Percentiles rank a stretch among this genome's conserved stretches.
Evolutionary conservation across 2,329 filamentous ascomycete species (phyloP).

Genomic region (Basipetospora chlamydospora): DNA sequence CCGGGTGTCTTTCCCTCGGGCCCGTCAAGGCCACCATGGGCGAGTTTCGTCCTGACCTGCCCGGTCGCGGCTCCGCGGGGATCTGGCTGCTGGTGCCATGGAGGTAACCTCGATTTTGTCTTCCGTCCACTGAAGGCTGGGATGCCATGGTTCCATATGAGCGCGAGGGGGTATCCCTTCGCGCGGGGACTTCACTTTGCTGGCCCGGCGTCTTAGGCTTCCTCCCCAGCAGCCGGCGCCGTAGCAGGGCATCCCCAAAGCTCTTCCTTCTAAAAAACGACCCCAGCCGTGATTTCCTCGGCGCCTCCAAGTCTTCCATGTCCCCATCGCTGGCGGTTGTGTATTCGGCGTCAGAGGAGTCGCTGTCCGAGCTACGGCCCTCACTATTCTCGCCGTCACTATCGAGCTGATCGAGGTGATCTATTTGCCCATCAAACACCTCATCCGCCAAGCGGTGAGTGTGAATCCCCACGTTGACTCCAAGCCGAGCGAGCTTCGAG

Average conservation of each 20-base stretch:
- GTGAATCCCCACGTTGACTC: slow-evolving; percentile 58
- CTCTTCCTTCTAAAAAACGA: slow-evolving; percentile 21
- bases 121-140: too few relatives aligned
- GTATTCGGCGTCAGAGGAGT: background rate
- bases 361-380: slow-evolving; percentile 5
- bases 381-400: slow-evolving; percentile 18
- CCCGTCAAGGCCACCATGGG: too few relatives aligned
- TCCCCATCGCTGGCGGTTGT: slow-evolving; percentile 11
- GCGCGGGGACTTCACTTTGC: background rate
- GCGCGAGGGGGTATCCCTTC: background rate
- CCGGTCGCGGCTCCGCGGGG: too few relatives aligned
- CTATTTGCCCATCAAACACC: slow-evolving; percentile 32
- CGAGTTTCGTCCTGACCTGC: too few relatives aligned
- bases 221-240: background rate
- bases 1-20: too few relatives aligned
- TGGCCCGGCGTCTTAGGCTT: background rate
- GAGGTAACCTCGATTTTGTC: too few relatives aligned
- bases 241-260: slow-evolving; percentile 21
- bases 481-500: slow-evolving; percentile 36
- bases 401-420: slow-evolving; percentile 13
- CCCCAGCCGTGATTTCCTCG: slow-evolving; percentile 9
- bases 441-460: slow-evolving; percentile 56
- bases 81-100: too few relatives aligned
- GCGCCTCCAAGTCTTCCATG: slow-evolving; percentile 9
- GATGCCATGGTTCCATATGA: background rate